phyloP scores from a whole-genome alignment of 2,329 filamentous ascomycete species.

The Epichloe scottii region DNA sequence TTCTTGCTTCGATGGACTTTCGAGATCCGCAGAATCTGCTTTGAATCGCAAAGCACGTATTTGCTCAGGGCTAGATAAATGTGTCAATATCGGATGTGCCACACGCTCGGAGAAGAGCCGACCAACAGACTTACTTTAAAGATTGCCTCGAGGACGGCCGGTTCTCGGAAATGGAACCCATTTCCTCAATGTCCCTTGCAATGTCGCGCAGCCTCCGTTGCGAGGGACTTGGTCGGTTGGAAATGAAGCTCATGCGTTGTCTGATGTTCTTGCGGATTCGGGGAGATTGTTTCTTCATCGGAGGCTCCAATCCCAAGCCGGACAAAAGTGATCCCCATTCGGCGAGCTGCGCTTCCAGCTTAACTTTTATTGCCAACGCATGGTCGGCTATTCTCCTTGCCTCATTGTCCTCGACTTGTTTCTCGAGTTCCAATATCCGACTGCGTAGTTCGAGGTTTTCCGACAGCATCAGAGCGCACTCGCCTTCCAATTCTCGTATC shows the following conservation, averaged over 20 bases:
- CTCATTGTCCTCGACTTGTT: slow-evolving; percentile 50
- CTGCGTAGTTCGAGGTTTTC: slow-evolving; percentile 66
- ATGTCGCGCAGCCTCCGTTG: slow-evolving; percentile 45
- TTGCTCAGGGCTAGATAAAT: slow-evolving; percentile 40
- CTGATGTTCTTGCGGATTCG: slow-evolving; percentile 28
- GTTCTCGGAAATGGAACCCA: slow-evolving; percentile 51
- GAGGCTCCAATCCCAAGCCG: slow-evolving; percentile 49
- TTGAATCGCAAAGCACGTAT: slow-evolving; percentile 46
- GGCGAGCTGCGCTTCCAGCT: slow-evolving; percentile 58
- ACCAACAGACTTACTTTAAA: slow-evolving; percentile 41
- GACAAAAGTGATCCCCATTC: slow-evolving; percentile 58
- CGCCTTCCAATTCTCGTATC: slow-evolving; percentile 64
- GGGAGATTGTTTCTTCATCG: slow-evolving; percentile 34
- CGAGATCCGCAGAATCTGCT: slow-evolving; percentile 53
- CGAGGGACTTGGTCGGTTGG: slow-evolving; percentile 32
- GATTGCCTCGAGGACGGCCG: slow-evolving; percentile 56
- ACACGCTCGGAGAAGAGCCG: slow-evolving; percentile 4
- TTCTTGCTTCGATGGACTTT: slow-evolving; percentile 46
- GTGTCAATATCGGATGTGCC: background rate
- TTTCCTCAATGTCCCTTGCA: slow-evolving; percentile 39
- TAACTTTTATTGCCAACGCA: slow-evolving; percentile 55
- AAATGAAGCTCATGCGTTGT: slow-evolving; percentile 28
- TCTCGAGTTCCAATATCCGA: slow-evolving; percentile 57
- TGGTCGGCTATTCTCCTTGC: slow-evolving; percentile 50
- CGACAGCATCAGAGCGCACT: slow-evolving; percentile 61